phyloP scores from a whole-genome alignment of 257 asterid genomes.

The Rehmannia glutinosa region DNA sequence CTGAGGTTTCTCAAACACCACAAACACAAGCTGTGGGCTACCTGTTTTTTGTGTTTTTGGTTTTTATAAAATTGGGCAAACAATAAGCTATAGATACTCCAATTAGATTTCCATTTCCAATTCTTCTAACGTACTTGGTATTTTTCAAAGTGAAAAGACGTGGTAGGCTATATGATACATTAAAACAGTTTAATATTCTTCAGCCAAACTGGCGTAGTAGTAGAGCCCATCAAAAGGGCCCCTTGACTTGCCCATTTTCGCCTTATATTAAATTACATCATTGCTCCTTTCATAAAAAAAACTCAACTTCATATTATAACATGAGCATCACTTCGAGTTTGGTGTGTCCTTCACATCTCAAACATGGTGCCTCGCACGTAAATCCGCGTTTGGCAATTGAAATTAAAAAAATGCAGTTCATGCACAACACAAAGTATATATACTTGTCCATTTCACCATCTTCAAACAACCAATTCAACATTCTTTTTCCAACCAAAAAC shows the following conservation, averaged over 20 bases:
- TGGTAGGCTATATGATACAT: background rate
- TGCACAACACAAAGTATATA: background rate
- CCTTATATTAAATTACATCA: background rate
- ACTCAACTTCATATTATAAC: background rate
- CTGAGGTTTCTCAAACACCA: no score
- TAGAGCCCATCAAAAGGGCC: no score
- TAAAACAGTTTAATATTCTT: no score
- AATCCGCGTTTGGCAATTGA: slow-evolving; percentile 6
- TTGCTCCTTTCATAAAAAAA: background rate
- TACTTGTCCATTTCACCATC: slow-evolving; percentile 2
- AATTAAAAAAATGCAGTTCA: background rate
- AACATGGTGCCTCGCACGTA: slow-evolving; percentile 46
- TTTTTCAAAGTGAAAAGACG: background rate
- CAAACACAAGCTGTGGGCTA: no score
- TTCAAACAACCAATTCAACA: background rate
- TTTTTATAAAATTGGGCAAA: no score
- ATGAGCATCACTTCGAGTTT: slow-evolving; percentile 28
- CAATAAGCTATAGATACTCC: background rate
- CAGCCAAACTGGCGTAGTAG: no score
- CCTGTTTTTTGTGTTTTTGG: no score
- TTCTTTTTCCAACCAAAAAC: background rate
- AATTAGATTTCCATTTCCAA: background rate
- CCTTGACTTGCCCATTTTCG: slow-evolving; percentile 10
- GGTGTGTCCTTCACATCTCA: background rate
- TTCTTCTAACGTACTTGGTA: background rate